A percentile compares a stretch with the other conserved stretches of the same genome.
These are phyloP conservation scores for Peterozyma toletana DNA, from an alignment of 805 yeast species.

Conservation along the genomic window DNA sequence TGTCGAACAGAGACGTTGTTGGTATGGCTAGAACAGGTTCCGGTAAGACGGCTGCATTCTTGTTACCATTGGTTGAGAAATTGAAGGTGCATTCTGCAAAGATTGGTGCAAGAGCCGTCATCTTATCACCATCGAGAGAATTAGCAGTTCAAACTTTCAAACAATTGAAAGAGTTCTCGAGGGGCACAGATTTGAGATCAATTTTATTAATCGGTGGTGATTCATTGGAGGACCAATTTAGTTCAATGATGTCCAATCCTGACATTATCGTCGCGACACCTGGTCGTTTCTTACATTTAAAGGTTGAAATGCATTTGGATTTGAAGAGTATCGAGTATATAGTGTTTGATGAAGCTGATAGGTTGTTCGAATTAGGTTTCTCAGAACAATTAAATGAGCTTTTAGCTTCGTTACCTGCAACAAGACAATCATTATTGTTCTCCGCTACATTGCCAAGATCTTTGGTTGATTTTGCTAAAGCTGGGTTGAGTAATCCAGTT, in stretches of 20 bases:
- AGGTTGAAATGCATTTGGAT: constrained; percentile 91
- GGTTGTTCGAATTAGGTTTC: constrained; percentile 94
- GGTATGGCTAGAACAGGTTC: constrained; percentile 99
- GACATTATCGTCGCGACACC: constrained; percentile 96
- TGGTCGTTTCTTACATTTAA: constrained; percentile 92
- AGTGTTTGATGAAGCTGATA: constrained; percentile 96
- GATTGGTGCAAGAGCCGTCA: constrained; percentile 83
- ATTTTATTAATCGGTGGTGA: constrained; percentile 94
- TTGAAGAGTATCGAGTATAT: constrained; percentile 79
- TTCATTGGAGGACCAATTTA: constrained; percentile 93
- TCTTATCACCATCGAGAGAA: constrained; percentile 93
- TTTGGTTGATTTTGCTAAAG: constrained; percentile 94
- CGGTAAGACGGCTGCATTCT: constrained; percentile 97
- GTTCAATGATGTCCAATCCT: constrained; percentile 88
- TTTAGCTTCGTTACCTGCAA: constrained; percentile 72
- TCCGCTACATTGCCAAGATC: constrained; percentile 93
- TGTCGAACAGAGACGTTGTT: constrained; percentile 87
- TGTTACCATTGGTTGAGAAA: constrained; percentile 82
- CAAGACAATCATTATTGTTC: constrained; percentile 82
- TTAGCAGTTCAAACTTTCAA: constrained; percentile 88
- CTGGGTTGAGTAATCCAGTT: constrained; percentile 89
- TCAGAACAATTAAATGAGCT: constrained; percentile 89
- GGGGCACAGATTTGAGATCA: constrained; percentile 76
- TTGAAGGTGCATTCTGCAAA: constrained; percentile 78
- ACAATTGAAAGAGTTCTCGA: constrained; percentile 82